Conservation (phyloP, 495 filamentous ascomycete species). For the Paragyromitra xinjiangensis region DNA sequence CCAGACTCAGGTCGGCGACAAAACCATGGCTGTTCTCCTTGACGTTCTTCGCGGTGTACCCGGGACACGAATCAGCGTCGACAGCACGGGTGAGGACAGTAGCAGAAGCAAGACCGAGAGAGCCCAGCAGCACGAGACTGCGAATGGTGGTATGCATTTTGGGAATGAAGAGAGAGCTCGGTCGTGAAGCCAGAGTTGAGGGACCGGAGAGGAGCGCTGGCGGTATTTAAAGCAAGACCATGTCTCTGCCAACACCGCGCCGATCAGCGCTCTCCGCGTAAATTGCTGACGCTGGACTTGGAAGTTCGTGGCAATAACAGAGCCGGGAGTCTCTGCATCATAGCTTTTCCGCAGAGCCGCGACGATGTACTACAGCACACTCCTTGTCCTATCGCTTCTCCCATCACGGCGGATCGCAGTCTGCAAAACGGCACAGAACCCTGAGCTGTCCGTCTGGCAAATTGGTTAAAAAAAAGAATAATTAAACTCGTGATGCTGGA, state of each 20-base stretch:
- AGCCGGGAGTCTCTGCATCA: neutral
- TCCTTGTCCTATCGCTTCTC: neutral
- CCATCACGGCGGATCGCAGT: conserved; percentile 1
- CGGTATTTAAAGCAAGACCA: conserved; percentile 25
- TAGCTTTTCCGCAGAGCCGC: neutral
- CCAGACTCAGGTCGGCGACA: conserved; percentile 73
- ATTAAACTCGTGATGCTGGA: neutral
- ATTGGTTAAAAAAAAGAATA: neutral
- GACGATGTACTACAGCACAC: neutral
- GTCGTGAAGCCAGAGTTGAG: conserved; percentile 30
- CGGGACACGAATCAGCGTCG: conserved; percentile 66
- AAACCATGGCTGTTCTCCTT: conserved; percentile 63
- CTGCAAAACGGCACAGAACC: neutral
- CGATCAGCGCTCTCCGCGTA: conserved; percentile 10
- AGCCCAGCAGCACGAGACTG: conserved; percentile 41
- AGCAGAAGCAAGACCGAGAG: conserved; percentile 34
- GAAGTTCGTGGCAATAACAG: conserved; percentile 22
- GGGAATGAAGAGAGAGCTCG: conserved; percentile 18
- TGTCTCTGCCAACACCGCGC: neutral
- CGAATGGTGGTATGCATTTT: conserved; percentile 30
- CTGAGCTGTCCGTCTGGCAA: neutral
- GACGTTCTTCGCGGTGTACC: conserved; percentile 75
- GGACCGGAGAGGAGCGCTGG: conserved; percentile 7
- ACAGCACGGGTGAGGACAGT: conserved; percentile 6
- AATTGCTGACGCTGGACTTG: conserved; percentile 5